phyloP scores from a whole-genome alignment of 208 protist genomes.

The Leishmania tropica region DNA sequence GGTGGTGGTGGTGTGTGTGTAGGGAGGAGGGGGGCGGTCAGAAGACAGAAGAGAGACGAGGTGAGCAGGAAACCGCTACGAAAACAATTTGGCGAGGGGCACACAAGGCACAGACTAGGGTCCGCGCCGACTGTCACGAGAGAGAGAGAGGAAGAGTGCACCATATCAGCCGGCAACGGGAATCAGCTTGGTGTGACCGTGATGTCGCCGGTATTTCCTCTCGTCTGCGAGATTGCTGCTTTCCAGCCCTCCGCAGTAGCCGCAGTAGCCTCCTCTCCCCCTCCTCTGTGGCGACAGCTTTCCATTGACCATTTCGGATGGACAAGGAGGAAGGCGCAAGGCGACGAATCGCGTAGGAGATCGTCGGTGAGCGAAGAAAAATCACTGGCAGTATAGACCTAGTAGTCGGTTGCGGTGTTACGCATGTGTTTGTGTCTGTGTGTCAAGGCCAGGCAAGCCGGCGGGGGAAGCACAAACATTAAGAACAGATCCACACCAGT shows the following conservation, averaged over 20 bases:
- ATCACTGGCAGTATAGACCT: not conserved
- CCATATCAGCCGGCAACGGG: not conserved
- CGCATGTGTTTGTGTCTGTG: not conserved
- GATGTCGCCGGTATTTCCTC: not conserved
- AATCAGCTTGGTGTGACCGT: not conserved
- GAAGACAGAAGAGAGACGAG: constrained; percentile 9
- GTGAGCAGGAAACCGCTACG: not conserved
- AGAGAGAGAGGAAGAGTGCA: no score
- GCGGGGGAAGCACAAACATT: not conserved
- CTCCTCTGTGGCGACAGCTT: not conserved
- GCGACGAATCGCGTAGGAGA: not conserved
- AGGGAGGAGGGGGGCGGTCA: not conserved
- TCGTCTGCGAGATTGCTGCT: not conserved
- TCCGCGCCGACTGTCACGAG: no score
- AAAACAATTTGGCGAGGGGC: not conserved
- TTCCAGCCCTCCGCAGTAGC: not conserved
- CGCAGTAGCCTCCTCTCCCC: not conserved
- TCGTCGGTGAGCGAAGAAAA: not conserved
- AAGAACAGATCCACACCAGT: not conserved
- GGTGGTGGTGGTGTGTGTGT: not conserved
- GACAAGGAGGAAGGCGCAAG: not conserved
- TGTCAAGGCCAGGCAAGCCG: not conserved
- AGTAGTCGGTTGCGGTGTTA: not conserved
- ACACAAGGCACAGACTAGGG: not conserved
- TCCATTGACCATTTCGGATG: not conserved